These are phyloP conservation scores for Fraxinus pennsylvanica DNA, from an alignment of 257 asterid species.

Conservation along the genomic window DNA sequence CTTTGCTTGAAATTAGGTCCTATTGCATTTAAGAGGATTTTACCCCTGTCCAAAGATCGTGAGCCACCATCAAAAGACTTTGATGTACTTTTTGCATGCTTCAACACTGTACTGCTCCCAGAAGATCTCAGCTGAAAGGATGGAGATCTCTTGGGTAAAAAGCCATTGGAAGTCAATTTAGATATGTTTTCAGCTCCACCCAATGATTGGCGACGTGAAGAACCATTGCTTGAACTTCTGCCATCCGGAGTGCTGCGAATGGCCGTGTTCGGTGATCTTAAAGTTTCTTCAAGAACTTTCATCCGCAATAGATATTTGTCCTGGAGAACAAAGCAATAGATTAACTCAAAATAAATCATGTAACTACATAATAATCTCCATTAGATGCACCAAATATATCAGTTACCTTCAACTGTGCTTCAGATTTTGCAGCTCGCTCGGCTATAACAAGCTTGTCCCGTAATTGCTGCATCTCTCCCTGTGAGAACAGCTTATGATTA, in stretches of 20 bases:
- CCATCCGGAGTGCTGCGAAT: constrained; percentile 65
- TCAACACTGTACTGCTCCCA: constrained; percentile 82
- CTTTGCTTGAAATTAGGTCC: constrained; percentile 89
- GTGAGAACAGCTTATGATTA: constrained; percentile 26
- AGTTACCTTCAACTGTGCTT: constrained; percentile 85
- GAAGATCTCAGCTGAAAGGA: constrained; percentile 88
- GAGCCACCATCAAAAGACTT: constrained; percentile 98
- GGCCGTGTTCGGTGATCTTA: constrained; percentile 69
- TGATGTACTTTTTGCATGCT: constrained; percentile 96
- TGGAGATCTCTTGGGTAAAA: constrained; percentile 90
- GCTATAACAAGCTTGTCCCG: constrained; percentile 83
- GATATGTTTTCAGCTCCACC: constrained; percentile 92
- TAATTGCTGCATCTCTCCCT: constrained; percentile 98
- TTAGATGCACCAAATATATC: constrained; percentile 16
- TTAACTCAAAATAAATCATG: not conserved
- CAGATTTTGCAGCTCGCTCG: constrained; percentile 87
- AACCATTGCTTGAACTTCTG: constrained; percentile 73
- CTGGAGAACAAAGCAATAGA: constrained; percentile 38
- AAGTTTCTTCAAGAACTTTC: constrained; percentile 86
- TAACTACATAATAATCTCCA: not conserved
- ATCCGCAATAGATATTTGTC: constrained; percentile 82
- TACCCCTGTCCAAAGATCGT: constrained; percentile 77
- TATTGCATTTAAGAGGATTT: constrained; percentile 77
- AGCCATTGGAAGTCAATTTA: constrained; percentile 75
- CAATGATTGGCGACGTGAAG: constrained; percentile 85